Percentiles rank a stretch among this genome's conserved stretches.
Evolutionary conservation across 352 stramenopile species (phyloP).

Genomic region (Phytophthora pinifolia): DNA sequence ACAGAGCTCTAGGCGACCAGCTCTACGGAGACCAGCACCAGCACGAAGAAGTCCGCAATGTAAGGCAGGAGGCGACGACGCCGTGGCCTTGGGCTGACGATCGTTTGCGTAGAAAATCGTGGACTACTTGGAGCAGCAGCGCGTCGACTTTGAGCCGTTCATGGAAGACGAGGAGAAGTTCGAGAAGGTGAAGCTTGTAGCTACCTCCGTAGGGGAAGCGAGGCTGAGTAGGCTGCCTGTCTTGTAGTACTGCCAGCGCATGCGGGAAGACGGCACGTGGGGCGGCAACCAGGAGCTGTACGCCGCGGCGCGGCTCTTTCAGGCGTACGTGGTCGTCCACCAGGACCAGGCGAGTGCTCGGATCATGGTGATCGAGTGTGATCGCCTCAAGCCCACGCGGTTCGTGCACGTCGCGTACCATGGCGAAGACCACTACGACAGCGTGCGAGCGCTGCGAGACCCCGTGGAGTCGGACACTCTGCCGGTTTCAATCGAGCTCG

Average conservation of each 20-base stretch:
- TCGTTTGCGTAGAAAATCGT: constrained; percentile 52
- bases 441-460: constrained; percentile 57
- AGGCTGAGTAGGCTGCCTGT: neutral
- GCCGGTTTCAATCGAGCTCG: constrained; percentile 52
- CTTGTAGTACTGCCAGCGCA: constrained; percentile 69
- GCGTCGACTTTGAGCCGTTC: constrained; percentile 81
- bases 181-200: constrained; percentile 51
- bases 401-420: constrained; percentile 71
- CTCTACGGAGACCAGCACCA: constrained; percentile 72
- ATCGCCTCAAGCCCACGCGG: constrained; percentile 43
- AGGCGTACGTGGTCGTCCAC: constrained; percentile 78
- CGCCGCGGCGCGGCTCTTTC: constrained; percentile 66
- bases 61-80: constrained; percentile 6
- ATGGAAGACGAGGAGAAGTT: constrained; percentile 90
- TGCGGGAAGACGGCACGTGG: constrained; percentile 81
- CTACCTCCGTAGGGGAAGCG: neutral
- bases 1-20: constrained; percentile 69
- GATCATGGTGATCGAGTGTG: constrained; percentile 77
- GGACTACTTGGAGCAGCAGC: constrained; percentile 70
- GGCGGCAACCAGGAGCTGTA: constrained; percentile 85
- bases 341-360: constrained; percentile 46
- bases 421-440: constrained; percentile 85
- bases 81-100: neutral
- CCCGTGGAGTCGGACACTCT: constrained; percentile 27
- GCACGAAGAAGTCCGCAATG: constrained; percentile 67